Conservation (phyloP, 2,329 filamentous ascomycete genomes). For the Nannizziopsis barbatae region DNA sequence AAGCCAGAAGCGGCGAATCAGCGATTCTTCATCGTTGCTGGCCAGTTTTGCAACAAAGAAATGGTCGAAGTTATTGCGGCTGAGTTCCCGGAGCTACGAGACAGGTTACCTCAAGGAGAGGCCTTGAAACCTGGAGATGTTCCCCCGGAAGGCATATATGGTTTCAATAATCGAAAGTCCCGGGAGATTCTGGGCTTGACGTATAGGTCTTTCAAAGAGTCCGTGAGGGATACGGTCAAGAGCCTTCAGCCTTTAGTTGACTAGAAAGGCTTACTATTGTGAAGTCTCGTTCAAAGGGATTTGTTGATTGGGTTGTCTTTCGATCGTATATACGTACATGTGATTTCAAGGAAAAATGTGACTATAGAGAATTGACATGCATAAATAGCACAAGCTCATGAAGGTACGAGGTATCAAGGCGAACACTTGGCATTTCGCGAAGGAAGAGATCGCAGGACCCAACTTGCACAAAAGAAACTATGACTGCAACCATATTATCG, state of each 20-base stretch:
- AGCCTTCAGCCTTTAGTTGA: slow-evolving; percentile 11
- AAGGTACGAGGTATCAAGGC: too few relatives aligned
- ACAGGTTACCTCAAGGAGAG: slow-evolving; percentile 32
- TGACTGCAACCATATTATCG: too few relatives aligned
- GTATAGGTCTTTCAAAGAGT: slow-evolving; percentile 21
- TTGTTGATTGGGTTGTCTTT: neutral
- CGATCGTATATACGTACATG: neutral
- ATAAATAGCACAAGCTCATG: too few relatives aligned
- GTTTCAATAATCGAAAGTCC: slow-evolving; percentile 32
- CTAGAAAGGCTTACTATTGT: neutral
- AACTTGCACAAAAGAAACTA: too few relatives aligned
- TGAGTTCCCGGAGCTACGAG: slow-evolving; percentile 32
- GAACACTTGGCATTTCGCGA: too few relatives aligned
- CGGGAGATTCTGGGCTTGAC: slow-evolving; percentile 33
- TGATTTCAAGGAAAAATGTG: too few relatives aligned
- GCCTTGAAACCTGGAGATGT: slow-evolving; percentile 20
- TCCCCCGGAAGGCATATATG: slow-evolving; percentile 21
- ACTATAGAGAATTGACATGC: too few relatives aligned
- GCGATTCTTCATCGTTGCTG: slow-evolving; percentile 36
- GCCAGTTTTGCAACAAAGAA: slow-evolving; percentile 34
- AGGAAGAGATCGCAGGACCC: too few relatives aligned
- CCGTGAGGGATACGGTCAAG: slow-evolving; percentile 17
- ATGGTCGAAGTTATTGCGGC: slow-evolving; percentile 34
- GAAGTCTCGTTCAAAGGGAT: neutral
- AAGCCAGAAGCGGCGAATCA: slow-evolving; percentile 36